Evolutionary conservation across 2,329 filamentous ascomycete genomes (phyloP), one percentile per base, ranked within the genome.

Genomic region (Penicillium concentricum): DNA sequence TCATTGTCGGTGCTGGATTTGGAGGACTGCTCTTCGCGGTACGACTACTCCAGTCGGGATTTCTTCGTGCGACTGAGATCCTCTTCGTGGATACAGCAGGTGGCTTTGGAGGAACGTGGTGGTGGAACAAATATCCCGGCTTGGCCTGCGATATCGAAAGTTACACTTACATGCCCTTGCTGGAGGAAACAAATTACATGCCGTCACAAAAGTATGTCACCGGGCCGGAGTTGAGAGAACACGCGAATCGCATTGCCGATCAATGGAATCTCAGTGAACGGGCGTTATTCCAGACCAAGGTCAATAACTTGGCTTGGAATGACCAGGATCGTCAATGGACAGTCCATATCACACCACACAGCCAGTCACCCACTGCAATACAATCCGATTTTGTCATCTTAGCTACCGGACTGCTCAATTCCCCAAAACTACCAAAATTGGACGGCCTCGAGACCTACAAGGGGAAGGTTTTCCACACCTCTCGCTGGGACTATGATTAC

Each of bases 161-260:
- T 50, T 85, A 83, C 61, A 74, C 79, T n/a, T 87, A 87, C 63
- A 69, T 87, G 70, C 84, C 84, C 4, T 69, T 85, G 13, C 75
- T 87, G 2, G 84, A 87, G 58, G 83, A 87, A 68, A 84, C 77
- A 2, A 80, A 79, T 0, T 86, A 84, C 63, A 78, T 86, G 67
- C 85, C 85, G 0, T 80, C 74, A 16, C 74, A 82, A 42, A 76
- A 76, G 41, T 83, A 81, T 59, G 70, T 77, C 0, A 70, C 70
- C 10, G 80, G 77, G 0, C 61, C 68, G 3, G 81, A 83, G 61
- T 57, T 85, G 18, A 75, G 78, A 0, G 67, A 73, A 35, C 77
- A 85, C 63, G 73, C 77, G 3, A 68, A 79, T 7, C 68, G 69
- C 1, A 75, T 84, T 16, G 78, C 76, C 6, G 67, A 70, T 39